phyloP scores from a whole-genome alignment of 2,329 filamentous ascomycete genomes.

The Fusarium pseudograminearum region DNA sequence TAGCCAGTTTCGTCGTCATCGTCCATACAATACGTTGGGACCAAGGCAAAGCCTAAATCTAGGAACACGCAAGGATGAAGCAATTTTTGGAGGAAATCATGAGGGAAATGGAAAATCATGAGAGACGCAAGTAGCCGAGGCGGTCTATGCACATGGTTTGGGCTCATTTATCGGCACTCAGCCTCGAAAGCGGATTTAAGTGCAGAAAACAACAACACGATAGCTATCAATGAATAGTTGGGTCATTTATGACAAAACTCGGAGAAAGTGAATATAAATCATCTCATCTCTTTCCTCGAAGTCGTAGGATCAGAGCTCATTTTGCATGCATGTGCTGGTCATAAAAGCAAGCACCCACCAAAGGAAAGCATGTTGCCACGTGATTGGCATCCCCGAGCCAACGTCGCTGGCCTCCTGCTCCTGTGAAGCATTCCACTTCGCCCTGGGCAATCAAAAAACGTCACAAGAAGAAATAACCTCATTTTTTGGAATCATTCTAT shows the following conservation, averaged over 20 bases:
- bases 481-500: background rate
- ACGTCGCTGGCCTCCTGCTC: slow-evolving; percentile 13
- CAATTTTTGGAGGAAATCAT: slow-evolving; percentile 3
- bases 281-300: no score
- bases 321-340: background rate
- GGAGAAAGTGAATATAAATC: background rate
- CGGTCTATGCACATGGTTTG: slow-evolving; percentile 5
- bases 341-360: background rate
- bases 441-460: background rate
- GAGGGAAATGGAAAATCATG: slow-evolving; percentile 18
- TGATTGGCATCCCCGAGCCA: slow-evolving; percentile 33
- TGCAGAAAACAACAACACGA: slow-evolving; percentile 9
- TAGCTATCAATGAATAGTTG: slow-evolving; percentile 3
- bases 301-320: background rate
- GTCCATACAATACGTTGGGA: background rate
- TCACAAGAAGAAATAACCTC: background rate
- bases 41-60: background rate
- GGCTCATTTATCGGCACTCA: slow-evolving; percentile 6
- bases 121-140: slow-evolving; percentile 27
- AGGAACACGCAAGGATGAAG: slow-evolving; percentile 1
- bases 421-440: slow-evolving; percentile 1
- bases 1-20: background rate
- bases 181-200: slow-evolving; percentile 10
- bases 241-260: background rate
- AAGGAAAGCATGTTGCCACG: slow-evolving; percentile 16